Evolutionary conservation across 129 eudicot species (phyloP), one percentile per base, ranked within the genome.

Genomic region (Lonicera japonica): DNA sequence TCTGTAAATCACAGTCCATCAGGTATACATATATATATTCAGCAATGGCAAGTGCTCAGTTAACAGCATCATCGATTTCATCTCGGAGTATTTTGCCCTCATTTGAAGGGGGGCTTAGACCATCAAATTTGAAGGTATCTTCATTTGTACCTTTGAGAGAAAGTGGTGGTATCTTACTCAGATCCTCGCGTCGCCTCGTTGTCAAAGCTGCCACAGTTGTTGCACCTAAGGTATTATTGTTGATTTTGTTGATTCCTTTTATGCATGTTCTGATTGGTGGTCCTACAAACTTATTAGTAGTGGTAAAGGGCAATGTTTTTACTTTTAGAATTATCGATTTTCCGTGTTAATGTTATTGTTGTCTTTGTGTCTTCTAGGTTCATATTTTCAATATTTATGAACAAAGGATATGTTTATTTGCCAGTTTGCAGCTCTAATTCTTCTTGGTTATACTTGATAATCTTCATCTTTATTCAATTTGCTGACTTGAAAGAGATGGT

Each of bases 21-120:
- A n/a, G n/a, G n/a, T 43, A 14, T 8, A 4, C 16, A 14, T 43
- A 5, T 1, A 11, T 16, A 14, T 50, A 5, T 17, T 50, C 55
- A 50, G 55, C 15, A 14, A 50, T 50, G 55, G 55, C 55, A 50
- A n/a, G 14, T 8, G 55, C 55, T 50, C 55, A 50, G 21, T 50
- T 50, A 17, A 17, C 20, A 3, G 55, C 20, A 45, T 45, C 51
- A 45, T 45, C 51, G 12, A 45, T 45, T 45, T 45, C 51, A 15
- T 12, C 51, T 5, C 8, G 55, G 55, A 50, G 55, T 50, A 14
- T 50, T 0, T 16, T 50, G 55, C 20, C 55, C 20, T 50, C 55
- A 9, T 50, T 50, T 50, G 55, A 50, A 14, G 55, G 55, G 55
- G 55, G 55, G 55, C 55, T 50, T 50, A 50, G 55, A 50, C 55